These are phyloP conservation scores for Penicillium digitatum DNA, from an alignment of 2,329 filamentous ascomycete genomes.

Conservation along the genomic window DNA sequence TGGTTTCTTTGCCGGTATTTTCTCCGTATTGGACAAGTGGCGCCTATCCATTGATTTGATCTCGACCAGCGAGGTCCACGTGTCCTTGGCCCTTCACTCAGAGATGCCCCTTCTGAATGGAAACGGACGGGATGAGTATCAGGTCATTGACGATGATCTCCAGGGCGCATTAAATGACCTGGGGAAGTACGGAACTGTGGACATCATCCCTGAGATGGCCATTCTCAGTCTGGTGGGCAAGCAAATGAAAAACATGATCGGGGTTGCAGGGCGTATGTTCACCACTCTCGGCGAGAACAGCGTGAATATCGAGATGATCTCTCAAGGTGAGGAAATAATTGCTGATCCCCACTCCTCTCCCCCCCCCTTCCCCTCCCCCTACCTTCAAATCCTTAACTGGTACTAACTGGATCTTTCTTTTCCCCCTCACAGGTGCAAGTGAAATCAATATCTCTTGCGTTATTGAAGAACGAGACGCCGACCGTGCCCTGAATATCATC, in stretches of 20 bases:
- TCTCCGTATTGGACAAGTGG: constrained; percentile 82
- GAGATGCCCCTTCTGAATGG: constrained; percentile 56
- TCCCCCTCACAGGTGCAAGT: constrained; percentile 66
- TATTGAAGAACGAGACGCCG: constrained; percentile 85
- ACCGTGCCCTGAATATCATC: constrained; percentile 89
- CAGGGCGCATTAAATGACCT: constrained; percentile 66
- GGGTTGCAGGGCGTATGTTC: constrained; percentile 92
- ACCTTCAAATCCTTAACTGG: constrained; percentile 7
- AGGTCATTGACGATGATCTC: constrained; percentile 61
- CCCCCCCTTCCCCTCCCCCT: constrained; percentile 4
- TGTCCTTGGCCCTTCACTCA: constrained; percentile 92
- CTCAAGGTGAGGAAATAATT: constrained; percentile 65
- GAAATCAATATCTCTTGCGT: constrained; percentile 99
- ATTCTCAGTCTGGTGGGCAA: constrained; percentile 92
- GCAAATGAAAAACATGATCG: constrained; percentile 96
- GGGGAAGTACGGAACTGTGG: constrained; percentile 78
- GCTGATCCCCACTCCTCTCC: constrained; percentile 7
- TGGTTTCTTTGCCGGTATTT: constrained; percentile 91
- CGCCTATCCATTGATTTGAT: constrained; percentile 92
- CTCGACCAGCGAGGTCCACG: constrained; percentile 92
- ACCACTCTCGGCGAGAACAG: constrained; percentile 87
- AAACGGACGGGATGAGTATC: constrained; percentile 46
- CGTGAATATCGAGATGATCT: constrained; percentile 99
- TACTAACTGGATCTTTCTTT: constrained; percentile 15
- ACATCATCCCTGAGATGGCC: constrained; percentile 85